These are phyloP conservation scores for Diaporthe sp. DNA, from an alignment of 2,329 filamentous ascomycete species.

Conservation along the genomic window DNA sequence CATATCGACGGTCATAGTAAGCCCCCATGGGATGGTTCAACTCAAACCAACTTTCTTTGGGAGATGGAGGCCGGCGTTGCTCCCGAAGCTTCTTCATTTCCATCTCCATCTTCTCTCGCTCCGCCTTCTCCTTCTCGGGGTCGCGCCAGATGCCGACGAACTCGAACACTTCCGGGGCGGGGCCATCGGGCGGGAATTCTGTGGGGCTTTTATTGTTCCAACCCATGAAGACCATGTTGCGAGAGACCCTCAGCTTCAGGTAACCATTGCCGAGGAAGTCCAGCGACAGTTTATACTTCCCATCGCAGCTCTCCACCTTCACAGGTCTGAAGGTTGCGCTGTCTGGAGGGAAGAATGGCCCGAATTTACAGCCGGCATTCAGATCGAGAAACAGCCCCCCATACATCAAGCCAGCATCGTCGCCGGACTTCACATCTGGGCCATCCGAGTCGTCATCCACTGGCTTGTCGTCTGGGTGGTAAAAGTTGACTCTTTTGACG, in stretches of 20 bases:
- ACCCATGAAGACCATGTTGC: neutral
- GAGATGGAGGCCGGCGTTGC: neutral
- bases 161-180: constrained; percentile 14
- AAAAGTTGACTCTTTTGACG: too few species aligned
- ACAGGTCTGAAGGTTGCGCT: neutral
- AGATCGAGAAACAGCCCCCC: neutral
- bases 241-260: constrained; percentile 10
- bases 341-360: constrained; percentile 5
- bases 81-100: too few species aligned
- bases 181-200: neutral
- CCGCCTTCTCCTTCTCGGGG: neutral
- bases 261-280: constrained; percentile 20
- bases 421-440: neutral
- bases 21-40: constrained; percentile 23
- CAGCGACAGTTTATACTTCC: neutral
- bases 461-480: neutral
- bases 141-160: constrained; percentile 22
- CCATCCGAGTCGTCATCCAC: neutral
- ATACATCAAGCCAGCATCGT: neutral
- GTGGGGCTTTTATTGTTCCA: neutral
- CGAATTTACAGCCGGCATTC: neutral
- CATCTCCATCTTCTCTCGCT: neutral
- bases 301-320: neutral
- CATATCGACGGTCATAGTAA: neutral
- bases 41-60: constrained; percentile 6